phyloP scores from a whole-genome alignment of 1,284 basidiomycete genomes.

The Cutaneotrichosporon mucoides region DNA sequence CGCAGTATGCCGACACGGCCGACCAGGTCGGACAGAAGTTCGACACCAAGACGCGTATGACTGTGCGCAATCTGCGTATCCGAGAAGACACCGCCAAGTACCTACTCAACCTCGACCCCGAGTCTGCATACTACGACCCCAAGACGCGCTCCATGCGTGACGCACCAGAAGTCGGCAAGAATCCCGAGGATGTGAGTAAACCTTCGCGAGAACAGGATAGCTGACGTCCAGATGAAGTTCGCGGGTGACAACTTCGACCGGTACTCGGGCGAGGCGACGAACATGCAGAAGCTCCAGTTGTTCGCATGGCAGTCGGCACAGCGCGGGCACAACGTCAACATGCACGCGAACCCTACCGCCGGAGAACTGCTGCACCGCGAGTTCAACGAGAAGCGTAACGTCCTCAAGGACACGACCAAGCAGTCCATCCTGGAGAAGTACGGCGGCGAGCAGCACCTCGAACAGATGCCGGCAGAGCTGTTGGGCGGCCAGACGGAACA shows the following conservation, averaged over 20 bases:
- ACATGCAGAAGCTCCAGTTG: slow-evolving; percentile 85
- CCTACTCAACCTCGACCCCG: slow-evolving; percentile 90
- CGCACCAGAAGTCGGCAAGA: slow-evolving; percentile 72
- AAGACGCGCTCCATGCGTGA: slow-evolving; percentile 99
- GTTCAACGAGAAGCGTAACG: slow-evolving; percentile 87
- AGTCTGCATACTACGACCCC: slow-evolving; percentile 97
- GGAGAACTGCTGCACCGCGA: slow-evolving; percentile 87
- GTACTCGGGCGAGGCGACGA: slow-evolving; percentile 81
- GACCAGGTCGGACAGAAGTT: slow-evolving; percentile 97
- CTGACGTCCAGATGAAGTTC: slow-evolving; percentile 58
- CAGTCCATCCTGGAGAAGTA: slow-evolving; percentile 83
- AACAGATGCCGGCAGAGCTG: slow-evolving; percentile 73
- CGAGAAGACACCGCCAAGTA: slow-evolving; percentile 99
- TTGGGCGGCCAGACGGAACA: slow-evolving; percentile 91
- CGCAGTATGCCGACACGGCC: slow-evolving; percentile 95
- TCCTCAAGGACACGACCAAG: slow-evolving; percentile 80
- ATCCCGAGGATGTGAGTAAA: slow-evolving; percentile 62
- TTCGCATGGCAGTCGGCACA: slow-evolving; percentile 97
- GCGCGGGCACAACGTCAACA: slow-evolving; percentile 88
- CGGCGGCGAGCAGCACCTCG: slow-evolving; percentile 90
- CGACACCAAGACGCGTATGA: slow-evolving; percentile 96
- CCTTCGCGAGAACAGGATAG: too few relatives aligned
- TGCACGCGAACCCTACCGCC: slow-evolving; percentile 94
- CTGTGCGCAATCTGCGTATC: slow-evolving; percentile 95
- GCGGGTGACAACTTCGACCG: slow-evolving; percentile 96